Evolutionary conservation across 371 early-diverging fungal genomes (phyloP).

Genomic region (Gilbertella persicaria): DNA sequence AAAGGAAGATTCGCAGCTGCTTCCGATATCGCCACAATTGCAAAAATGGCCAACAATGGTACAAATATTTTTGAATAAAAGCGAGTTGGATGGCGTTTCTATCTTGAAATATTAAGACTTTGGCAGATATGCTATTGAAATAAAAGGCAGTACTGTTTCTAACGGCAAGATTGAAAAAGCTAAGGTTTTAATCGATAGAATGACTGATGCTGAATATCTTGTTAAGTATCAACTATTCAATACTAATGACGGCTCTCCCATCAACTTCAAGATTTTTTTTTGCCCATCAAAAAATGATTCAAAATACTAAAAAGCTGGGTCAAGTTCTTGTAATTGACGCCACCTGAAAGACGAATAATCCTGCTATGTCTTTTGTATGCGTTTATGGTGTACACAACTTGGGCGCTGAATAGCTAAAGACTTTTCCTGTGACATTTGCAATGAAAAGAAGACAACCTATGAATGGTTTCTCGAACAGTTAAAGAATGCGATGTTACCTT

Average conservation of each 20-base stretch:
- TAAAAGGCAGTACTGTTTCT: not conserved
- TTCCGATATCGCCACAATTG: not conserved
- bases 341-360: conserved; percentile 2
- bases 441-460: conserved; percentile 1
- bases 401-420: not conserved
- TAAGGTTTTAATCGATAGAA: not conserved
- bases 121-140: not conserved
- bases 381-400: conserved; percentile 6
- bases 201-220: not conserved
- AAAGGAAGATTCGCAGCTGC: not conserved
- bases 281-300: conserved; percentile 3
- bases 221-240: not conserved
- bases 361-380: conserved; percentile 5
- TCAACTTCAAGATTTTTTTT: not conserved
- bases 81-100: not conserved
- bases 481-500: not conserved
- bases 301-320: not conserved
- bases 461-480: not conserved
- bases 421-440: conserved; percentile 3
- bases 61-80: not conserved
- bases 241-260: not conserved
- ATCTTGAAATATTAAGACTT: not conserved
- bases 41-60: not conserved
- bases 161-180: not conserved
- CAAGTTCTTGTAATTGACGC: conserved; percentile 5